Percentiles rank a stretch among this genome's conserved stretches.
Evolutionary conservation across 1,284 basidiomycete genomes (phyloP).

Genomic region (Lignosus rhinocerotis): DNA sequence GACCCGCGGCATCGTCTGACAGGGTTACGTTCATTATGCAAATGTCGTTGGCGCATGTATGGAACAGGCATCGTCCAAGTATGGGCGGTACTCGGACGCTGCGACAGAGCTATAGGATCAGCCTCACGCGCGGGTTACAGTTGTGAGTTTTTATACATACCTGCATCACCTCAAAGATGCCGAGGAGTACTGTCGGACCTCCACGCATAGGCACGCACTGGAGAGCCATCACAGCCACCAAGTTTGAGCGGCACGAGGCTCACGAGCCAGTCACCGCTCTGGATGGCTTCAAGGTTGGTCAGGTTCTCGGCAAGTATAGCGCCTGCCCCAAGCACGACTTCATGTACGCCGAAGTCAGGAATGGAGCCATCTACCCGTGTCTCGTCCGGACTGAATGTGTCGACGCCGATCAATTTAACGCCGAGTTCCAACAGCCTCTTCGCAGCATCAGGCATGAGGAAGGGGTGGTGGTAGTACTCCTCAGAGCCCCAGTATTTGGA

Average conservation of each 20-base stretch:
- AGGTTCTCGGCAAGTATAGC: slow-evolving; percentile 71
- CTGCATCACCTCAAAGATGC: not conserved
- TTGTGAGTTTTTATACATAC: too few relatives aligned
- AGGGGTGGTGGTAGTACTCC: slow-evolving; percentile 64
- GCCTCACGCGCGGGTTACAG: too few relatives aligned
- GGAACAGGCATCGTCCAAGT: too few relatives aligned
- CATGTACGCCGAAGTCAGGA: slow-evolving; percentile 52
- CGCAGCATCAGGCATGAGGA: slow-evolving; percentile 54
- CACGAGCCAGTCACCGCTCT: slow-evolving; percentile 45
- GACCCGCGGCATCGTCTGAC: too few relatives aligned
- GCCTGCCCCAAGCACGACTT: slow-evolving; percentile 54
- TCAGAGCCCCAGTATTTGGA: slow-evolving; percentile 47
- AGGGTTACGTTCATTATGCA: too few relatives aligned
- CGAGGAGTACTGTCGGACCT: not conserved
- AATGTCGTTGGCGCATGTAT: too few relatives aligned
- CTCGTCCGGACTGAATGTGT: slow-evolving; percentile 67
- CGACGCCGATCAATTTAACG: slow-evolving; percentile 56
- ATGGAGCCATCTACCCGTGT: slow-evolving; percentile 38
- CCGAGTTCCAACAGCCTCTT: slow-evolving; percentile 48
- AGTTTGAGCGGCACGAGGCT: slow-evolving; percentile 60
- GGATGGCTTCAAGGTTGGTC: slow-evolving; percentile 46
- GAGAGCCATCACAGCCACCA: slow-evolving; percentile 61
- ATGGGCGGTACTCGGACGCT: too few relatives aligned
- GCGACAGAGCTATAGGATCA: too few relatives aligned
- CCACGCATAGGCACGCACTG: slow-evolving; percentile 61